Evolutionary conservation across 805 yeast species (phyloP).

Genomic region (Maudiozyma serrabonitensis): DNA sequence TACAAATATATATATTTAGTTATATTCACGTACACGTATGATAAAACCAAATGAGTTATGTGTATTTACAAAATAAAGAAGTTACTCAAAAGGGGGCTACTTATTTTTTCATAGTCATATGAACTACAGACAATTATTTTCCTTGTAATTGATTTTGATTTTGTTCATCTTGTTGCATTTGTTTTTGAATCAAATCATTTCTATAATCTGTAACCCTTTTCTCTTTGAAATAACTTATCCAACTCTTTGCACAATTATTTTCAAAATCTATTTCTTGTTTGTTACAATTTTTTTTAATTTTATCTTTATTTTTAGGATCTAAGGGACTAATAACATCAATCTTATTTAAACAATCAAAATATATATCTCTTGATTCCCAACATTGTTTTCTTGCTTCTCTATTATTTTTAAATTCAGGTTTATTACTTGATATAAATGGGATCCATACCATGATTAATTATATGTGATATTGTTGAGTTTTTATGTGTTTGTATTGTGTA

Average conservation of each 20-base stretch:
- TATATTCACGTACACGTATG: no score
- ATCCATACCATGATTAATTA: background rate
- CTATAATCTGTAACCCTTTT: slow-evolving; percentile 69
- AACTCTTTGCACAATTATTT: slow-evolving; percentile 69
- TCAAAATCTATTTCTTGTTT: slow-evolving; percentile 49
- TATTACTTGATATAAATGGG: background rate
- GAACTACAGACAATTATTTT: background rate
- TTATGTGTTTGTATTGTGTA: no score
- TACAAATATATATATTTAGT: no score
- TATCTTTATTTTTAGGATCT: slow-evolving; percentile 38
- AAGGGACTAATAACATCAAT: slow-evolving; percentile 48
- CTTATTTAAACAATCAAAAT: slow-evolving; percentile 63
- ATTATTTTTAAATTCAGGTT: slow-evolving; percentile 26
- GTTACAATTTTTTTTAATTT: slow-evolving; percentile 50
- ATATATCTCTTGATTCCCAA: slow-evolving; percentile 83
- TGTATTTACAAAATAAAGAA: no score
- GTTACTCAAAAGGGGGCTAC: no score
- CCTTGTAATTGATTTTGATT: background rate
- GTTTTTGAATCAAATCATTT: background rate
- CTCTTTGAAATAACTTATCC: slow-evolving; percentile 88
- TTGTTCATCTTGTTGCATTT: background rate
- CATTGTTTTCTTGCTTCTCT: slow-evolving; percentile 65
- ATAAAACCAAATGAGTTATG: no score
- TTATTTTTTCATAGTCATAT: background rate
- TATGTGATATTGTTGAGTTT: background rate